phyloP scores from a whole-genome alignment of 2,329 filamentous ascomycete species.

The Cryphonectria parasitica region DNA sequence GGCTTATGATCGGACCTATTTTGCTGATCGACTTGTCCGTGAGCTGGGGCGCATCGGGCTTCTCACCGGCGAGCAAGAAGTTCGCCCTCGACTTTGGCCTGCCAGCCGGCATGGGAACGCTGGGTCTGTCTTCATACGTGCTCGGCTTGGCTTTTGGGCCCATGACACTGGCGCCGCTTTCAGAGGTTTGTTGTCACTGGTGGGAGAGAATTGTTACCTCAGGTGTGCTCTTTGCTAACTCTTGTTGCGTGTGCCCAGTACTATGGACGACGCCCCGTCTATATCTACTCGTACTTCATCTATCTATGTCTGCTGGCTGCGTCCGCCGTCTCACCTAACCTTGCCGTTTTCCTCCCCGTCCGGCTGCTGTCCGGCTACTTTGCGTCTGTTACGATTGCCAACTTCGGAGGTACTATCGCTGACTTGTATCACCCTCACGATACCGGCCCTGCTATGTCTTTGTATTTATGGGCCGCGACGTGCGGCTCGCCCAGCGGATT shows the following conservation, averaged over 20 bases:
- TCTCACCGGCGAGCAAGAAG: constrained; percentile 47
- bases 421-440: constrained; percentile 48
- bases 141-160: constrained; percentile 47
- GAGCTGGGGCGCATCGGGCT: constrained; percentile 52
- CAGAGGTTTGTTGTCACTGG: constrained; percentile 15
- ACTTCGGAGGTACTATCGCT: constrained; percentile 49
- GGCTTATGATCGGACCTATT: constrained; percentile 39
- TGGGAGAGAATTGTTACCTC: background rate
- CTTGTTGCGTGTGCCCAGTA: constrained; percentile 38
- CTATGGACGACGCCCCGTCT: constrained; percentile 47
- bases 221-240: background rate
- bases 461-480: constrained; percentile 49
- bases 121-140: constrained; percentile 51
- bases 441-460: constrained; percentile 42
- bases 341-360: constrained; percentile 47
- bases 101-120: constrained; percentile 44
- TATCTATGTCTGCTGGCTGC: constrained; percentile 48
- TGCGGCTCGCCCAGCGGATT: constrained; percentile 50
- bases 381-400: constrained; percentile 43
- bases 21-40: constrained; percentile 39
- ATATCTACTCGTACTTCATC: constrained; percentile 46
- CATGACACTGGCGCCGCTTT: constrained; percentile 40
- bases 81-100: constrained; percentile 47
- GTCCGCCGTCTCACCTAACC: constrained; percentile 45
- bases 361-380: constrained; percentile 50